phyloP scores from a whole-genome alignment of 345 rosid genomes.

The Abelmoschus esculentus region DNA sequence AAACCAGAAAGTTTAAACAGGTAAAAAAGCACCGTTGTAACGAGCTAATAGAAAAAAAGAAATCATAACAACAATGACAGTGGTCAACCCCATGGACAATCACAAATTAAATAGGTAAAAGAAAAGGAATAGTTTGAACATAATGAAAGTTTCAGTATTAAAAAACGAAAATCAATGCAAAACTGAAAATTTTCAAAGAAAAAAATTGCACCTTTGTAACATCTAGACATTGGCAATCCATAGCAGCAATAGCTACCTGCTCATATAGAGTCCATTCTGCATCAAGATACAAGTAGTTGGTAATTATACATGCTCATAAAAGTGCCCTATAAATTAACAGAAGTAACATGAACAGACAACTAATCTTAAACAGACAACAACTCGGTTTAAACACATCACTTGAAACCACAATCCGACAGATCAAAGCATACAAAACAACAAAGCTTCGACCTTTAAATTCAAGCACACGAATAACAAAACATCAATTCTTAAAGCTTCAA shows the following conservation, averaged over 20 bases:
- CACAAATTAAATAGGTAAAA: not conserved
- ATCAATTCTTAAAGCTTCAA: constrained; percentile 4
- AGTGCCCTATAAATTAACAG: no score
- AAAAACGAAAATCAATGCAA: not conserved
- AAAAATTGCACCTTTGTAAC: constrained; percentile 62
- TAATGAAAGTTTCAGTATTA: not conserved
- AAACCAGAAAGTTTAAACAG: not conserved
- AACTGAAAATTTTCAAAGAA: not conserved
- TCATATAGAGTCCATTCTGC: constrained; percentile 92
- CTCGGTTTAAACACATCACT: not conserved
- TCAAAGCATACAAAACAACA: not conserved
- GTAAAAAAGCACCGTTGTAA: not conserved
- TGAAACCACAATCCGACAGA: not conserved
- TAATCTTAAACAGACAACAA: not conserved
- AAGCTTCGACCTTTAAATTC: not conserved
- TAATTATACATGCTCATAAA: not conserved
- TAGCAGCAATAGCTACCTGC: constrained; percentile 90
- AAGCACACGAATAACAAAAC: not conserved
- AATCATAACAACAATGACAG: not conserved
- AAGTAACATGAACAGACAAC: no score
- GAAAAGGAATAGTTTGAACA: not conserved
- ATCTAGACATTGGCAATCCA: constrained; percentile 81
- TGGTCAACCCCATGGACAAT: not conserved
- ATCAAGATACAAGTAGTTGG: constrained; percentile 12
- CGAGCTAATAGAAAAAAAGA: not conserved